Evolutionary conservation across 305 asterid genomes (phyloP).

Genomic region (Fraxinus sp.): DNA sequence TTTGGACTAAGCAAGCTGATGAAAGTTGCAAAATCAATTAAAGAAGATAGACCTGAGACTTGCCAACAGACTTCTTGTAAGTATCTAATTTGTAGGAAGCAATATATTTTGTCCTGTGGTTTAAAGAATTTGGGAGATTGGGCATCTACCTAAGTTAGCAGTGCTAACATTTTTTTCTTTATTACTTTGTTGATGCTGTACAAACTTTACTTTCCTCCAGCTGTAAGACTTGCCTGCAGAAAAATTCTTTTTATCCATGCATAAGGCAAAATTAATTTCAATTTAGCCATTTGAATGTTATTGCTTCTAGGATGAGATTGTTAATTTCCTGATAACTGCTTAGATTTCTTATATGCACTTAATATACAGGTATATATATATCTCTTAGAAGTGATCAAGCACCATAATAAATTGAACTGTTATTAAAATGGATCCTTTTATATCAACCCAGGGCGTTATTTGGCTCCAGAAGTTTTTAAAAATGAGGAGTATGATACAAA

Average conservation of each 20-base stretch:
- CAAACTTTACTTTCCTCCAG: conserved; percentile 9
- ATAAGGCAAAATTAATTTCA: conserved; percentile 1
- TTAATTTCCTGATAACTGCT: conserved; percentile 12
- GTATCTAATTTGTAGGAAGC: conserved; percentile 23
- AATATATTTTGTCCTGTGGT: conserved; percentile 1
- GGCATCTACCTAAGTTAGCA: conserved; percentile 1
- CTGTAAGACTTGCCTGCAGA: not conserved
- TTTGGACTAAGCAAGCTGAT: conserved; percentile 84
- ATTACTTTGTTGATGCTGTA: conserved; percentile 21
- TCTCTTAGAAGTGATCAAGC: conserved; percentile 18
- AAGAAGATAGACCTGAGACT: conserved; percentile 55
- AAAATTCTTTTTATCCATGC: not conserved
- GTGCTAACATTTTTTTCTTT: conserved; percentile 16
- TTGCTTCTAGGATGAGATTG: conserved; percentile 15
- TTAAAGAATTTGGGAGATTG: not conserved
- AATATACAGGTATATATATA: not conserved
- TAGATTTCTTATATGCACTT: conserved; percentile 4
- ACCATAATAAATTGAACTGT: conserved; percentile 13
- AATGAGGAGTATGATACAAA: conserved; percentile 74
- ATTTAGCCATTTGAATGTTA: conserved; percentile 9
- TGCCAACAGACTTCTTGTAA: conserved; percentile 67
- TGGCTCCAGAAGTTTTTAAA: conserved; percentile 87
- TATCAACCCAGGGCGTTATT: conserved; percentile 62
- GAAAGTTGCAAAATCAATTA: conserved; percentile 55
- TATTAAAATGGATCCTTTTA: conserved; percentile 14